Evolutionary conservation across 352 stramenopile genomes (phyloP), one percentile per base, ranked within the genome.

Genomic region (Phytophthora syringae): DNA sequence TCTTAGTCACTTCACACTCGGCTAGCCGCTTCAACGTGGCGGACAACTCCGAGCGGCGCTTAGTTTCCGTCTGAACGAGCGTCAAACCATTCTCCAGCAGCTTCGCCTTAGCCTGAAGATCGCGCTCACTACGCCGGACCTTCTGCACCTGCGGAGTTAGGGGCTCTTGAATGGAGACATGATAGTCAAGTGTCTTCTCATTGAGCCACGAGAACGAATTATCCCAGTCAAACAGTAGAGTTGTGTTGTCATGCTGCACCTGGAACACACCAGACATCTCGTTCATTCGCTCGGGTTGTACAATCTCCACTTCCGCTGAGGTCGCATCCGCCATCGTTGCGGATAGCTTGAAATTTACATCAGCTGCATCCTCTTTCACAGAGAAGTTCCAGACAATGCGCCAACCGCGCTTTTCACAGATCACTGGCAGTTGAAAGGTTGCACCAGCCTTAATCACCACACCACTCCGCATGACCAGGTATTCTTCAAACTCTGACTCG

Each of bases 191-290:
- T 1, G 86, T 95, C 64, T 95, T 95, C 51, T 89, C 83, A 42
- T 92, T 90, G 1, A 95, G 71, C 86, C 86, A 95, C 21, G 84
- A 93, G 52, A 93, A 95, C 30, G 81, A 73, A 49, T 95, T 95
- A 60, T 95, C 84, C 86, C 86, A 95, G 36, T 84, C 75, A 44
- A 93, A 95, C 18, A 75, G 18, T 1, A 95, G 69, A 50, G 75
- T 81, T 16, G 73, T 77, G 43, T 66, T 70, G 13, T 77, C 62
- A 0, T 75, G 50, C 4, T 66, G 56, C 5, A 87, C 78, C 5
- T 77, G 69, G 34, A 84, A 87, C 11, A 80, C 69, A 1, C 81
- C 84, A 2, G 72, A 82, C 28, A 86, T 70, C 18, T 76, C 59
- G 30, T 91, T 77, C 54, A 93, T 81, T 10, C 86, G 77, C 21